Base-by-base conservation (phyloP, 805 yeast genomes). In the Yarrowia sp. region DNA sequence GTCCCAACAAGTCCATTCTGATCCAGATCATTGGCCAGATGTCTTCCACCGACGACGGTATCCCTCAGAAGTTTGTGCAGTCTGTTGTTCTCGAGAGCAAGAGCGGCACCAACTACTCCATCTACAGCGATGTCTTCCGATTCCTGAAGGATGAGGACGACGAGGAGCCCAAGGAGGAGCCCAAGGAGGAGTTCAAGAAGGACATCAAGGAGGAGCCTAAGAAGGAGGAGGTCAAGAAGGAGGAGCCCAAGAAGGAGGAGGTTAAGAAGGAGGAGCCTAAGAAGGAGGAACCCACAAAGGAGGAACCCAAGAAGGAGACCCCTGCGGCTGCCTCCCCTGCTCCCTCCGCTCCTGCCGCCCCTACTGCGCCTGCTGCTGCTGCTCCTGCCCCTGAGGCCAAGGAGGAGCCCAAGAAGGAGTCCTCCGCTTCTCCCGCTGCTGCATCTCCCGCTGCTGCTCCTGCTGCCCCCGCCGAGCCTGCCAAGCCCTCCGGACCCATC, bases 1-100 rank as follows among this genome's bases (percentile, higher is more conserved):
- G 75, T 30, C 67, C 69, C 36, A 66, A 72, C 33, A 71, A 71
- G 16, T 77, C 78, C 26, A 69, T 78, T 14, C 68, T 79, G 35
- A 70, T 78, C 40, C 78, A 74, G 66, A 79, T 78, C 9, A 66
- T 76, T 10, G 81, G 81, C 43, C 81, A 78, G 68, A 72, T 77
- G 74, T 67, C 78, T 48, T 69, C 69, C 62, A 68, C 69, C 54
- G 75, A 73, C 30, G 69, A 68, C 9, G 72, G 73, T 1, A 68
- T 74, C 17, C 61, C 61, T 7, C 72, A 71, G 66, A 77, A 76
- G 71, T 78, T 78, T 67, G 75, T 71, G 17, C 80, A 78, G 70
- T 75, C 80, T 10, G 77, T 78, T 63, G 71, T 77, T 52, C 69
- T 78, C 66, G 67, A 66, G 24, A 24, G 65, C 33, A 44, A 61